Evolutionary conservation across 2,329 filamentous ascomycete species (phyloP), one percentile per base, ranked within the genome.

Genomic region (Lomentospora prolificans): DNA sequence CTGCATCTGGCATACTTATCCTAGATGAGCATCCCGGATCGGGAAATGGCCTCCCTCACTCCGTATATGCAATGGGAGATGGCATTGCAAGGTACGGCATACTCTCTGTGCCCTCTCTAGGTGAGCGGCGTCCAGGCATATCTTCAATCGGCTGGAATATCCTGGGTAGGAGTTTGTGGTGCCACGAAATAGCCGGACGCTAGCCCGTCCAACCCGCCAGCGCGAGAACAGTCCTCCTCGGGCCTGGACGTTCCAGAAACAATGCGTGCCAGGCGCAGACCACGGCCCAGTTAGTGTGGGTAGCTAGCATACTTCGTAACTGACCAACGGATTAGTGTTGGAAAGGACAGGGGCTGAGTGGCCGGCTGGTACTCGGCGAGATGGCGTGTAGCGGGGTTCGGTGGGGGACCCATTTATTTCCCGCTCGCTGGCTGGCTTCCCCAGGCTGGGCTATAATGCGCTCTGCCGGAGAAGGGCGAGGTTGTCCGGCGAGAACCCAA

Each of bases 1-100:
- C 41, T 55, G 39, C 53, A 33, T 24, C 53, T 30, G 33, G 28
- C 53, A 44, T 36, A 48, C 39, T 48, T 50, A 55, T 33, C 36
- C 41, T 33, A 55, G 53, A 55, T 31, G 41, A 48, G 27, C 41
- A 28, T 30, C 25, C 31, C 53, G 25, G 36, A 48, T 33, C 39
- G 27, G 53, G 24, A 55, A 22, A 44, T 17, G 28, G 27, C 28
- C 27, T 24, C 27, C 14, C 27, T 9, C 1, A 22, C 6, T 48
- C 44, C 22, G 4, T 25, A 33, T 33, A 33, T 33, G 30, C 30
- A 33, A 33, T 12, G 30, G 30, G 30, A 33, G 30, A 12, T 12
- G 12, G 30, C 6, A 33, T 6, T 33, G 30, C 30, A 12, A 33
- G 30, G 6, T 33, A 7, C 30, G 7, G 30, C 30, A 33, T 33